Evolutionary conservation across 331 rosid genomes (phyloP).

Genomic region (Telfairia occidentalis): DNA sequence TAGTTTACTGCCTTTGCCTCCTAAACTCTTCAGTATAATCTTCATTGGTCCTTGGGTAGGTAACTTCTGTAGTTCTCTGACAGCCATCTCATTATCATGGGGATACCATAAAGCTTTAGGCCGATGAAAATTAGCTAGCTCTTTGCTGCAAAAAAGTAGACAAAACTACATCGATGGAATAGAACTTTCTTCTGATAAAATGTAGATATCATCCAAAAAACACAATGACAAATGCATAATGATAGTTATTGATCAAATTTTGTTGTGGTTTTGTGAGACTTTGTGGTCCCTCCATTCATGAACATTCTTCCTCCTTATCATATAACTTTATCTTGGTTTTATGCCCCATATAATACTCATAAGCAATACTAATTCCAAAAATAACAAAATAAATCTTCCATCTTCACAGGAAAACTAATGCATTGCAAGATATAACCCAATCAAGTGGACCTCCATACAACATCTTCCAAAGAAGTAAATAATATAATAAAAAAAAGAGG

Average conservation of each 20-base stretch:
- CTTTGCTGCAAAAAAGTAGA: constrained; percentile 60
- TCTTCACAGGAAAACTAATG: neutral
- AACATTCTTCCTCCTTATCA: neutral
- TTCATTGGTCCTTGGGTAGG: constrained; percentile 72
- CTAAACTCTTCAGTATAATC: constrained; percentile 80
- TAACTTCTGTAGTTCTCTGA: constrained; percentile 73
- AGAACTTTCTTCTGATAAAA: constrained; percentile 7
- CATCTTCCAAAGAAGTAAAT: neutral
- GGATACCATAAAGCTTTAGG: constrained; percentile 97
- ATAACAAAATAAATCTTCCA: neutral
- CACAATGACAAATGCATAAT: neutral
- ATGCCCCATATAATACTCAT: neutral
- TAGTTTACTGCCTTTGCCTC: constrained; percentile 84
- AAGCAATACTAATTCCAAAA: neutral
- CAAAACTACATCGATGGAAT: constrained; percentile 15
- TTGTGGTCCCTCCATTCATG: neutral
- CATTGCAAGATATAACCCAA: neutral
- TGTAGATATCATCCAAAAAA: neutral
- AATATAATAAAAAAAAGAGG: neutral
- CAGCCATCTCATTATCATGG: constrained; percentile 70
- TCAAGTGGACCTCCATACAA: neutral
- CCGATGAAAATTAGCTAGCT: constrained; percentile 90
- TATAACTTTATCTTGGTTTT: neutral
- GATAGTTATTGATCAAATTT: neutral
- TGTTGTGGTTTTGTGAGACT: neutral